Evolutionary conservation across 805 yeast species (phyloP), one percentile per base, ranked within the genome.

Genomic region (Metschnikowia hibisci): DNA sequence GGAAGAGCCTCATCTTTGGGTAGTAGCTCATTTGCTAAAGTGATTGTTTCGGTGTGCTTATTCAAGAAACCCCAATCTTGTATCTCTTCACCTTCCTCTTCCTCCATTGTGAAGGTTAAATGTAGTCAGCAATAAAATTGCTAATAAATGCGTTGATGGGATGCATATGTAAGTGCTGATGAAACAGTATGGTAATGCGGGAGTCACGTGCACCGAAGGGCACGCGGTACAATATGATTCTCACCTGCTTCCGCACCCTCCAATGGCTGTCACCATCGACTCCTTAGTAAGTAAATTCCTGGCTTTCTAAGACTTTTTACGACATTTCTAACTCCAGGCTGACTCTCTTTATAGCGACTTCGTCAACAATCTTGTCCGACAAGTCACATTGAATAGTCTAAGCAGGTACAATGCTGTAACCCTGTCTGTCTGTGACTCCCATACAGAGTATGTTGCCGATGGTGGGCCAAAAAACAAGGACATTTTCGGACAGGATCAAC

Each of bases 31-130:
- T 31, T 33, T 10, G 33, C 18, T 9, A 15, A 4, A 12, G 18
- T 12, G 6, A 37, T 16, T 3, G 34, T n/a, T 14, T 38, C 43
- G 5, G 16, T 12, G 8, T 31, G 36, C 12, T 42, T 38, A 29
- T 52, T 51, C 29, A 58, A 43, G 7, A 43, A 57, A 9, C 73
- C 64, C 86, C 86, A 81, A 48, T 80, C 83, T 47, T 74, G 80
- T 4, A 64, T 53, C 33, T 67, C 73, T 34, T 77, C 83, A 6
- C 15, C 42, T 23, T 51, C 55, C 7, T 50, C 50, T 8, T 42
- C 47, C 4, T 47, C 35, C 54, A 47, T 52, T 9, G 20, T 8
- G 11, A 35, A 26, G 16, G 10, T n/a, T 27, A 5, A 6, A 6
- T 11, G 14, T 12, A 14, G 10, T 34, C 20, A 15, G 31, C 28